A percentile compares a stretch with the other conserved stretches of the same genome.
Evolutionary conservation across 495 filamentous ascomycete species (phyloP).

Genomic region (Aspergillus nidulans): DNA sequence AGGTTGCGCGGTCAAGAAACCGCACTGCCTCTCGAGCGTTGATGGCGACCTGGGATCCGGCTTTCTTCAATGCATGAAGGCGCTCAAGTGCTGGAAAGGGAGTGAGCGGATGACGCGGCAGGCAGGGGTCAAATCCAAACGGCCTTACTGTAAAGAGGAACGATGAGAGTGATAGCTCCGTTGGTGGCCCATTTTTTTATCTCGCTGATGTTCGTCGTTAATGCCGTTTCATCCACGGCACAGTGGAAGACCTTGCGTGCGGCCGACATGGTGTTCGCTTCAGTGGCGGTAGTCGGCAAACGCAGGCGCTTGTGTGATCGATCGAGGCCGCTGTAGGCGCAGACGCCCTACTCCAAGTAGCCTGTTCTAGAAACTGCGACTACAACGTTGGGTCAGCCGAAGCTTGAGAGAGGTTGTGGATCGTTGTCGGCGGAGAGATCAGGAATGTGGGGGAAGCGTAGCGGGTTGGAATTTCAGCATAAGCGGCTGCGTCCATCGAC

Average conservation of each 20-base stretch:
- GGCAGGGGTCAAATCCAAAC: background rate
- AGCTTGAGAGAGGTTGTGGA: constrained; percentile 31
- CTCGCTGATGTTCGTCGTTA: constrained; percentile 64
- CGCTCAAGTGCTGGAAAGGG: constrained; percentile 49
- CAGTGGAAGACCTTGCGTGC: constrained; percentile 65
- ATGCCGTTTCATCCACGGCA: constrained; percentile 68
- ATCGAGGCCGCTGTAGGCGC: constrained; percentile 9
- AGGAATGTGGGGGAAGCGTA: constrained; percentile 37
- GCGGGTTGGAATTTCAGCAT: constrained; percentile 8
- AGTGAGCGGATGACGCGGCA: constrained; percentile 14
- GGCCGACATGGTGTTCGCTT: constrained; percentile 32
- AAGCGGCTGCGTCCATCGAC: background rate
- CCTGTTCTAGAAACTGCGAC: constrained; percentile 34
- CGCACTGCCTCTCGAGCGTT: constrained; percentile 62
- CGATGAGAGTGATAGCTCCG: constrained; percentile 59
- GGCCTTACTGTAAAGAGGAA: constrained; percentile 63
- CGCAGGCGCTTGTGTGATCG: constrained; percentile 11
- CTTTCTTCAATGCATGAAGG: constrained; percentile 54
- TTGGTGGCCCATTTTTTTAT: constrained; percentile 66
- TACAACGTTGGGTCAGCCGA: constrained; percentile 32
- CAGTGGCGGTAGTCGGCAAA: constrained; percentile 9
- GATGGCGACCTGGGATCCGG: constrained; percentile 49
- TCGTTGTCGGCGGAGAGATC: constrained; percentile 26
- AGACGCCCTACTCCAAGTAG: constrained; percentile 31
- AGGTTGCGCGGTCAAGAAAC: constrained; percentile 62